phyloP scores from a whole-genome alignment of 2,329 filamentous ascomycete species.

The Aspergillus sp. region DNA sequence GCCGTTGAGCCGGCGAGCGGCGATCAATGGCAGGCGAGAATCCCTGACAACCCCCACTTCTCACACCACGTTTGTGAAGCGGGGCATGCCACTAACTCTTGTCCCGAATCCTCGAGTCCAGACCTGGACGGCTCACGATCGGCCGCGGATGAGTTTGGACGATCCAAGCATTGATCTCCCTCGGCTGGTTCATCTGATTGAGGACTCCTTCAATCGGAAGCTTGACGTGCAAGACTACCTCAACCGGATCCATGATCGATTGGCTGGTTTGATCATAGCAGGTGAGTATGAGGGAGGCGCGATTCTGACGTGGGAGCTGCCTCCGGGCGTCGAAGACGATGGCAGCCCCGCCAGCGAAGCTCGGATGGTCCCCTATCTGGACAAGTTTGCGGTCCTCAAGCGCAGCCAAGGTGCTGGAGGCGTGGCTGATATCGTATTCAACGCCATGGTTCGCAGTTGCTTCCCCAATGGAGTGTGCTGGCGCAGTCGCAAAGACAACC shows the following conservation, averaged over 20 bases:
- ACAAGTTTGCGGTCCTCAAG: constrained; percentile 94
- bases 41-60: constrained; percentile 40
- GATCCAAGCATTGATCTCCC: constrained; percentile 80
- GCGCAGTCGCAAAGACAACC: constrained; percentile 85
- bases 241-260: constrained; percentile 69
- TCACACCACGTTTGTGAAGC: constrained; percentile 80
- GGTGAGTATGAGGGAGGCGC: constrained; percentile 96
- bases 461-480: constrained; percentile 89
- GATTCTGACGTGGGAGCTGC: constrained; percentile 89
- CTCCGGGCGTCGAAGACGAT: constrained; percentile 57
- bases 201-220: constrained; percentile 86
- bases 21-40: constrained; percentile 27
- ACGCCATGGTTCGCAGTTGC: constrained; percentile 85
- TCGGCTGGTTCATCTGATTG: constrained; percentile 79
- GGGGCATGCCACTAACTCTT: constrained; percentile 83
- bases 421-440: constrained; percentile 94
- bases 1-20: constrained; percentile 63
- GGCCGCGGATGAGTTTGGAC: constrained; percentile 65
- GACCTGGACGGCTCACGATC: constrained; percentile 66
- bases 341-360: constrained; percentile 51
- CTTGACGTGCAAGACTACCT: constrained; percentile 84
- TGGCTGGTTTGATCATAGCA: constrained; percentile 90
- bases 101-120: constrained; percentile 66
- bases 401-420: constrained; percentile 85
- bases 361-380: constrained; percentile 83